phyloP scores from a whole-genome alignment of 1,139 yeast species.

The Nakaseomyces sp. region DNA sequence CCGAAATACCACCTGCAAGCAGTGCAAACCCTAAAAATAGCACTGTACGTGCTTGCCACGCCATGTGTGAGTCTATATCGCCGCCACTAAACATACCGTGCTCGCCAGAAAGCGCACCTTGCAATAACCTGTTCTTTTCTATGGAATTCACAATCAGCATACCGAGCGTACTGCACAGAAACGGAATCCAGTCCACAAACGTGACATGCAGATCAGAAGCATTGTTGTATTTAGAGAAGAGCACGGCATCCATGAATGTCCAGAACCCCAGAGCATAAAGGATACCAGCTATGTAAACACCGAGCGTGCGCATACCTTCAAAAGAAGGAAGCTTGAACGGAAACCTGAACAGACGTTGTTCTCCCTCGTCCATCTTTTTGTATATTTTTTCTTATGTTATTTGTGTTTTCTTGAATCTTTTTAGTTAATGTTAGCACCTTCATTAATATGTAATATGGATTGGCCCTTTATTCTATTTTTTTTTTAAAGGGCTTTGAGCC shows the following conservation, averaged over 20 bases:
- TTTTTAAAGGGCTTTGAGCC: neutral
- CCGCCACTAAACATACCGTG: conserved; percentile 33
- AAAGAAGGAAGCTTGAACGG: conserved; percentile 57
- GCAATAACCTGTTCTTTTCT: conserved; percentile 69
- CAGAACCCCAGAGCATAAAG: conserved; percentile 80
- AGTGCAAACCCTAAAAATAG: conserved; percentile 86
- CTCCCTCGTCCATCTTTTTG: conserved; percentile 19
- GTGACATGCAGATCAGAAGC: conserved; percentile 82
- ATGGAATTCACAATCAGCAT: conserved; percentile 88
- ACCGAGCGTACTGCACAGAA: conserved; percentile 78
- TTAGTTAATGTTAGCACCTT: no score
- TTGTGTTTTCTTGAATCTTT: no score
- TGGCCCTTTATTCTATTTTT: neutral
- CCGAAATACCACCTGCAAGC: conserved; percentile 91
- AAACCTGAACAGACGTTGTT: conserved; percentile 41
- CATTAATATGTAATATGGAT: no score
- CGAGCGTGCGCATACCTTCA: conserved; percentile 59
- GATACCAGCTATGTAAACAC: conserved; percentile 37
- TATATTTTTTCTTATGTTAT: neutral
- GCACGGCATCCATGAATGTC: conserved; percentile 80
- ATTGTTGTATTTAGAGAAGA: conserved; percentile 75
- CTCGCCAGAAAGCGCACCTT: conserved; percentile 49
- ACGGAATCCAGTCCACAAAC: conserved; percentile 92
- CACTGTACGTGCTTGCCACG: conserved; percentile 91
- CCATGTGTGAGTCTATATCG: conserved; percentile 40